Conservation (phyloP, 768 basidiomycete species). For the Clitopilus passeckerianus region DNA sequence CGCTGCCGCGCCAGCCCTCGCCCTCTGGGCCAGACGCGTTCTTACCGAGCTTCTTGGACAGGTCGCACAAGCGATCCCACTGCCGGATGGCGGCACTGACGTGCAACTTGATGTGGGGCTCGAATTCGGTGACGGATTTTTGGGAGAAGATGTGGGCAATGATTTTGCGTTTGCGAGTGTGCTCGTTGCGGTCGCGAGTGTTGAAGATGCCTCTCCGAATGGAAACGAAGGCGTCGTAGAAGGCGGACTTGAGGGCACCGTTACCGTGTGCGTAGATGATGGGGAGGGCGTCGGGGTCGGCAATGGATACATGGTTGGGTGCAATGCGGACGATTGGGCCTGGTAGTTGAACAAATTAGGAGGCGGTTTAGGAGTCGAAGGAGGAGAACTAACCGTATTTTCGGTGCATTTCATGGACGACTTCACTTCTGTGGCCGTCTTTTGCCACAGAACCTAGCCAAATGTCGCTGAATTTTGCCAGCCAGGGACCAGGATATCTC, state of each 20-base stretch:
- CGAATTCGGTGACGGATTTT: constrained; percentile 83
- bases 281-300: constrained; percentile 72
- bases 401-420: constrained; percentile 67
- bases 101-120: constrained; percentile 66
- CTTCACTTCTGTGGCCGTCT: constrained; percentile 70
- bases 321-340: constrained; percentile 68
- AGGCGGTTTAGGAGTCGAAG: background rate
- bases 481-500: constrained; percentile 59
- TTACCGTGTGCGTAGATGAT: constrained; percentile 80
- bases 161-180: constrained; percentile 89
- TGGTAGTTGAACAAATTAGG: constrained; percentile 16
- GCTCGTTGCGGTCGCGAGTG: constrained; percentile 71
- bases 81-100: constrained; percentile 57
- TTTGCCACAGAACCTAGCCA: constrained; percentile 69
- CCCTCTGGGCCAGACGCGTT: constrained; percentile 48
- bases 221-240: constrained; percentile 77
- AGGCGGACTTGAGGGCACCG: constrained; percentile 76
- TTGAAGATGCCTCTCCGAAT: constrained; percentile 74
- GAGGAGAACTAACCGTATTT: constrained; percentile 53
- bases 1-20: constrained; percentile 55
- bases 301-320: constrained; percentile 73
- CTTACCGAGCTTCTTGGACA: constrained; percentile 43
- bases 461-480: constrained; percentile 66
- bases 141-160: constrained; percentile 82
- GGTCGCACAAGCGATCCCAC: constrained; percentile 68